phyloP scores from a whole-genome alignment of 805 yeast genomes.

The Kodamaea leandrae region DNA sequence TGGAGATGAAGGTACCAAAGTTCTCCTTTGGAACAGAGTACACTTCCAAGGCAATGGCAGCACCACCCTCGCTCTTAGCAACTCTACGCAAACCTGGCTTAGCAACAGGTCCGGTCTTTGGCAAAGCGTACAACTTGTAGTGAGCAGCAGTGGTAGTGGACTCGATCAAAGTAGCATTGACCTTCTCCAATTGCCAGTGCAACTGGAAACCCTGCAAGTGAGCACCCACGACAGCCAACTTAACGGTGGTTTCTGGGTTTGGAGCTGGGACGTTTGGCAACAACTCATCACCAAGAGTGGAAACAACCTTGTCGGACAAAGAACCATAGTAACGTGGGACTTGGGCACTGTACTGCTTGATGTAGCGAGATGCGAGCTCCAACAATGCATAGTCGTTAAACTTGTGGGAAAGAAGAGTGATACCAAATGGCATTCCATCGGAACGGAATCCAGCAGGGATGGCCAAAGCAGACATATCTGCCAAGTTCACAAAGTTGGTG shows the following conservation, averaged over 20 bases:
- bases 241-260: constrained; percentile 43
- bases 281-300: constrained; percentile 45
- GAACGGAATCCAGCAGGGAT: constrained; percentile 81
- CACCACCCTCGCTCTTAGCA: constrained; percentile 48
- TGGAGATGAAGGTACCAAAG: constrained; percentile 79
- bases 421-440: constrained; percentile 89
- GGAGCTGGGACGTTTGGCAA: constrained; percentile 44
- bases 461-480: constrained; percentile 89
- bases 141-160: constrained; percentile 67
- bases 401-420: constrained; percentile 76
- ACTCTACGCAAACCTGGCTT: constrained; percentile 90
- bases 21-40: constrained; percentile 75
- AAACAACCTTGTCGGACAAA: constrained; percentile 36
- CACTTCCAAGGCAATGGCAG: constrained; percentile 70
- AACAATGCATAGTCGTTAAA: constrained; percentile 88
- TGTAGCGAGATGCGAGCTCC: constrained; percentile 73
- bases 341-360: constrained; percentile 46
- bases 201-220: constrained; percentile 85
- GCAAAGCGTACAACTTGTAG: constrained; percentile 80
- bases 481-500: constrained; percentile 93
- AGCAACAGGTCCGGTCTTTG: constrained; percentile 73
- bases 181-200: constrained; percentile 91
- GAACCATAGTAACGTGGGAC: constrained; percentile 57
- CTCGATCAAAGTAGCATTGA: constrained; percentile 66
- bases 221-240: constrained; percentile 95